phyloP scores from a whole-genome alignment of 2,329 filamentous ascomycete genomes.

The Decorospora gaudefroyi region DNA sequence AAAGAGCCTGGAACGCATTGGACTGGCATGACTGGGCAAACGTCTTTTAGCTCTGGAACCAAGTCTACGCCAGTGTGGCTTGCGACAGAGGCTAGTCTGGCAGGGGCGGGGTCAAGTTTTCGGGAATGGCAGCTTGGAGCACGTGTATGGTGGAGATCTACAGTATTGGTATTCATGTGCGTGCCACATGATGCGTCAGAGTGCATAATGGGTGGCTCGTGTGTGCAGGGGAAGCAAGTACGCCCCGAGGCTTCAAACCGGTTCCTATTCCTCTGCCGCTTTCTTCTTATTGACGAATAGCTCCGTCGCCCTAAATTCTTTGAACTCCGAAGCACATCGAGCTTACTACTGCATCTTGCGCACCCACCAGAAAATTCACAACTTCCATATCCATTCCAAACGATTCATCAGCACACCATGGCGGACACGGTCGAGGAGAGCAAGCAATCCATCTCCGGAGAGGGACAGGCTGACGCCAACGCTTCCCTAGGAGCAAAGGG shows the following conservation, averaged over 20 bases:
- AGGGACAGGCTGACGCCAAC: conserved; percentile 46
- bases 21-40: conserved; percentile 1
- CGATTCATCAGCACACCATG: conserved; percentile 36
- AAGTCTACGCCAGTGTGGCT: background rate
- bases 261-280: conserved; percentile 37
- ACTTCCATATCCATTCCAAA: conserved; percentile 7
- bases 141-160: conserved; percentile 32
- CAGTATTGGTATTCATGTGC: too few relatives aligned
- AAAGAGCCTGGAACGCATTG: conserved; percentile 10
- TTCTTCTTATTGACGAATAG: conserved; percentile 44
- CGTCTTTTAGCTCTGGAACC: conserved; percentile 1
- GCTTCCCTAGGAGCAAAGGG: conserved; percentile 45
- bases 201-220: conserved; percentile 46
- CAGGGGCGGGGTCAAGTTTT: conserved; percentile 44
- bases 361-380: conserved; percentile 11
- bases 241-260: conserved; percentile 44
- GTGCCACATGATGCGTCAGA: conserved; percentile 47
- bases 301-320: conserved; percentile 27
- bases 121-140: conserved; percentile 21
- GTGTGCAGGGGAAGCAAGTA: conserved; percentile 39
- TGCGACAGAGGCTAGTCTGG: conserved; percentile 7
- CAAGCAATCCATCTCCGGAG: conserved; percentile 45
- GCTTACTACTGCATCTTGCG: conserved; percentile 17
- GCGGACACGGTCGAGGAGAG: conserved; percentile 47
- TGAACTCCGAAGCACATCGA: conserved; percentile 22